These are phyloP conservation scores for Begonia masoniana DNA, from an alignment of 306 rosid genomes.

Conservation along the genomic window DNA sequence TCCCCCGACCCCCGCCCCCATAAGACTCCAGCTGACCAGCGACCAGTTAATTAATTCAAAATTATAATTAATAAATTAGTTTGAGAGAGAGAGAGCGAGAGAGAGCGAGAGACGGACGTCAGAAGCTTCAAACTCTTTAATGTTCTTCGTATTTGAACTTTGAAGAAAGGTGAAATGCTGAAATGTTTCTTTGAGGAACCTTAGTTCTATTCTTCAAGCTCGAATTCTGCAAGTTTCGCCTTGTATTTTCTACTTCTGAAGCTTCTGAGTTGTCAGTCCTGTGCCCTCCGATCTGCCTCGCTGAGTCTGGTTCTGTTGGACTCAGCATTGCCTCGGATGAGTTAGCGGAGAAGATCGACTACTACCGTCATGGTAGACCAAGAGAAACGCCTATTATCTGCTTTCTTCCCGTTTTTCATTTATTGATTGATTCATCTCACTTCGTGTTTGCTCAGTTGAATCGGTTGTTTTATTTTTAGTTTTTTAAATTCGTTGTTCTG, in stretches of 20 bases:
- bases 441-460: slow-evolving; percentile 15
- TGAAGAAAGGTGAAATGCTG: neutral
- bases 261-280: slow-evolving; percentile 17
- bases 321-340: slow-evolving; percentile 66
- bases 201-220: slow-evolving; percentile 12
- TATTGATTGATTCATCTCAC: slow-evolving; percentile 28
- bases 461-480: too few relatives aligned
- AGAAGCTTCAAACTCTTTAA: too few relatives aligned
- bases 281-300: slow-evolving; percentile 33
- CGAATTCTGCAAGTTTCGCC: slow-evolving; percentile 16
- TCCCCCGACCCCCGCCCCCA: too few relatives aligned
- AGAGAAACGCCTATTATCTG: neutral
- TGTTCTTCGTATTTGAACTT: neutral
- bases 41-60: too few relatives aligned
- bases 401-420: neutral
- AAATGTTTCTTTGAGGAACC: slow-evolving; percentile 13
- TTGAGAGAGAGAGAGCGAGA: too few relatives aligned
- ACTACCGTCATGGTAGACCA: slow-evolving; percentile 74
- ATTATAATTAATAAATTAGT: too few relatives aligned
- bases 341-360: slow-evolving; percentile 51
- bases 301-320: slow-evolving; percentile 27
- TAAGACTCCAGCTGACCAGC: too few relatives aligned
- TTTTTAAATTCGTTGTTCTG: too few relatives aligned
- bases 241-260: slow-evolving; percentile 17
- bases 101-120: too few relatives aligned